These are phyloP conservation scores for Penicillium sp. DNA, from an alignment of 2,329 filamentous ascomycete genomes.

Conservation along the genomic window DNA sequence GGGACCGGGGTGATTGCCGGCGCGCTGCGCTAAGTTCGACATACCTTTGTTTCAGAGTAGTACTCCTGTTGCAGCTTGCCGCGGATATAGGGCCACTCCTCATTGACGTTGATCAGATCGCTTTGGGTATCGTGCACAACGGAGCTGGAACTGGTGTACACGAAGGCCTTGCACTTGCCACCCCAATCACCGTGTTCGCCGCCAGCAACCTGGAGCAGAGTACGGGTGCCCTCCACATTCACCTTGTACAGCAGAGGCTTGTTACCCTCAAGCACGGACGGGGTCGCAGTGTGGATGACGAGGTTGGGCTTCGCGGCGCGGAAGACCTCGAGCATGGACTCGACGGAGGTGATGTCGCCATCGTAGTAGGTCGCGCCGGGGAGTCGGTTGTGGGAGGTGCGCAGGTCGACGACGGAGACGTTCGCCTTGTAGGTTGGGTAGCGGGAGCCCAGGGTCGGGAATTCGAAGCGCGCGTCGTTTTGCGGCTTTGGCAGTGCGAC, in stretches of 20 bases:
- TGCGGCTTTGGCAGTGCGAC: slow-evolving; percentile 42
- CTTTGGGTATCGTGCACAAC: slow-evolving; percentile 80
- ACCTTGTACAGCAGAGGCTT: slow-evolving; percentile 74
- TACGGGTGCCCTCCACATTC: slow-evolving; percentile 84
- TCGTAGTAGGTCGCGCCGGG: slow-evolving; percentile 70
- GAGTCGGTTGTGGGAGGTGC: slow-evolving; percentile 69
- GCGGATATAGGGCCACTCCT: slow-evolving; percentile 76
- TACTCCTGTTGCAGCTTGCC: slow-evolving; percentile 74
- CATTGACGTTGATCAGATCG: slow-evolving; percentile 83
- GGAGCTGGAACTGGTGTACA: slow-evolving; percentile 89
- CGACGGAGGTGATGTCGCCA: slow-evolving; percentile 74
- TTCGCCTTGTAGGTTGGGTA: slow-evolving; percentile 51
- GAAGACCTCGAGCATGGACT: slow-evolving; percentile 67
- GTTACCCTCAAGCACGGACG: slow-evolving; percentile 56
- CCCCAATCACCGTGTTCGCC: slow-evolving; percentile 69
- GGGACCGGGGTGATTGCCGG: too few relatives aligned
- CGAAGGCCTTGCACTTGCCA: slow-evolving; percentile 68
- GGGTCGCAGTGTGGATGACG: slow-evolving; percentile 89
- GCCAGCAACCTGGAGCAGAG: slow-evolving; percentile 70
- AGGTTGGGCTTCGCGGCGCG: slow-evolving; percentile 72
- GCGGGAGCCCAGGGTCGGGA: slow-evolving; percentile 41
- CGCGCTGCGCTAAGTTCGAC: slow-evolving; percentile 9
- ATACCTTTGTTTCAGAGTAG: slow-evolving; percentile 89
- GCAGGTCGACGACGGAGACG: slow-evolving; percentile 74
- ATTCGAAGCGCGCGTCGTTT: slow-evolving; percentile 42